Conservation (phyloP, 1,284 basidiomycete species). For the Vanrija sp. region DNA sequence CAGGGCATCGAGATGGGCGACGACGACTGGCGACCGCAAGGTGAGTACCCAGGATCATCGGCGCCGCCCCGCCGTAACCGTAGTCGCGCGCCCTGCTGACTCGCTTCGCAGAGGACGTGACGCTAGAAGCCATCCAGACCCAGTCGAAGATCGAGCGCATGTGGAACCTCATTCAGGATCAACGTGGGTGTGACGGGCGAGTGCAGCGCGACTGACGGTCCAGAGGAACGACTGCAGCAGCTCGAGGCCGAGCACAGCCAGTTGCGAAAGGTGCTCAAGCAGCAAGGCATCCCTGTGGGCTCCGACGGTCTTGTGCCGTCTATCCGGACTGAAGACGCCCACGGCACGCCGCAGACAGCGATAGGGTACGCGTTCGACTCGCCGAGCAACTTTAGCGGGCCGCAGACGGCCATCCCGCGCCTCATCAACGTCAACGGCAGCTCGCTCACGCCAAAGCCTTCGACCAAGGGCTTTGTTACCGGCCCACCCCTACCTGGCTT, state of each 20-base stretch:
- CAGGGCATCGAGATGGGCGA: constrained; percentile 77
- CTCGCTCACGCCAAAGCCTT: constrained; percentile 30
- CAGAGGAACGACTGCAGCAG: constrained; percentile 36
- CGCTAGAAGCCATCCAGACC: constrained; percentile 21
- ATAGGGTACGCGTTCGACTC: constrained; percentile 32
- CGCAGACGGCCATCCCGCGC: not conserved
- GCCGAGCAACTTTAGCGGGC: constrained; percentile 11
- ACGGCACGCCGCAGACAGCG: constrained; percentile 8
- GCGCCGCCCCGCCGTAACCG: too few relatives aligned
- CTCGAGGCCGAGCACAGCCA: constrained; percentile 33
- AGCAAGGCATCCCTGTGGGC: constrained; percentile 23
- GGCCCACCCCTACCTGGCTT: not conserved
- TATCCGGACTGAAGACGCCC: constrained; percentile 6
- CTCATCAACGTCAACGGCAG: not conserved
- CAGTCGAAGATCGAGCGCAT: constrained; percentile 61
- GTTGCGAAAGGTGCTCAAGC: constrained; percentile 27
- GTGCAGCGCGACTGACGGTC: constrained; percentile 1
- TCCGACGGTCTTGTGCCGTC: constrained; percentile 6
- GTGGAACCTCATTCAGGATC: constrained; percentile 66
- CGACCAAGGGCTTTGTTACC: not conserved
- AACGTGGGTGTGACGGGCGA: constrained; percentile 55
- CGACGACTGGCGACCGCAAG: constrained; percentile 84
- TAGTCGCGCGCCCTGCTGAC: not conserved
- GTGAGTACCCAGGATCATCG: constrained; percentile 54
- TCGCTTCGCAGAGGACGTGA: constrained; percentile 16